A percentile compares a stretch with the other conserved stretches of the same genome.
phyloP scores from a whole-genome alignment of 2,329 filamentous ascomycete species.

The Fusarium denticulatum region DNA sequence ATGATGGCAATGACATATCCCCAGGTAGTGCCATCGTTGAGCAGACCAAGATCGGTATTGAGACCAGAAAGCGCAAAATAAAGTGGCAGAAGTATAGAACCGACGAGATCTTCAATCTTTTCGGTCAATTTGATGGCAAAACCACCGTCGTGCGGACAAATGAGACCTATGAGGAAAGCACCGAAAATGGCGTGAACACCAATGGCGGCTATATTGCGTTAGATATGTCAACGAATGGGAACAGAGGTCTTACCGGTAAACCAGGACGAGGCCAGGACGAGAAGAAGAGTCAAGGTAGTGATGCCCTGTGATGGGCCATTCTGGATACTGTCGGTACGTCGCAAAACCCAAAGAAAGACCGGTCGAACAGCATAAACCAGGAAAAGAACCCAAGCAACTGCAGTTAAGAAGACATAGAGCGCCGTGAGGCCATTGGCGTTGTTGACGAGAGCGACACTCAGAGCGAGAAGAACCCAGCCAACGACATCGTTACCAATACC shows the following conservation, averaged over 20 bases:
- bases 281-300: conserved; percentile 81
- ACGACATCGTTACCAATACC: conserved; percentile 88
- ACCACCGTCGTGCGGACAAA: conserved; percentile 88
- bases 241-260: conserved; percentile 68
- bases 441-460: conserved; percentile 94
- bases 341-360: conserved; percentile 77
- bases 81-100: conserved; percentile 83
- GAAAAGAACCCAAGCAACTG: conserved; percentile 79
- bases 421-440: conserved; percentile 83
- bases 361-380: conserved; percentile 79
- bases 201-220: conserved; percentile 65
- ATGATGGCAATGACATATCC: conserved; percentile 88
- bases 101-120: conserved; percentile 92
- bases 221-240: neutral
- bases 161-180: conserved; percentile 87
- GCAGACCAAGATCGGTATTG: conserved; percentile 85
- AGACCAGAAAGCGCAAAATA: conserved; percentile 95
- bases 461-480: conserved; percentile 86
- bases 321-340: conserved; percentile 79
- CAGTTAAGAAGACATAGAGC: conserved; percentile 83
- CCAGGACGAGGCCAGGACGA: conserved; percentile 82
- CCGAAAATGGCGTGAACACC: conserved; percentile 96
- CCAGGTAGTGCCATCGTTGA: conserved; percentile 86
- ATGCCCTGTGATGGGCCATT: conserved; percentile 89
- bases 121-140: conserved; percentile 92